Evolutionary conservation across 2,329 filamentous ascomycete species (phyloP).

Genomic region (Aspergillus nomiae): DNA sequence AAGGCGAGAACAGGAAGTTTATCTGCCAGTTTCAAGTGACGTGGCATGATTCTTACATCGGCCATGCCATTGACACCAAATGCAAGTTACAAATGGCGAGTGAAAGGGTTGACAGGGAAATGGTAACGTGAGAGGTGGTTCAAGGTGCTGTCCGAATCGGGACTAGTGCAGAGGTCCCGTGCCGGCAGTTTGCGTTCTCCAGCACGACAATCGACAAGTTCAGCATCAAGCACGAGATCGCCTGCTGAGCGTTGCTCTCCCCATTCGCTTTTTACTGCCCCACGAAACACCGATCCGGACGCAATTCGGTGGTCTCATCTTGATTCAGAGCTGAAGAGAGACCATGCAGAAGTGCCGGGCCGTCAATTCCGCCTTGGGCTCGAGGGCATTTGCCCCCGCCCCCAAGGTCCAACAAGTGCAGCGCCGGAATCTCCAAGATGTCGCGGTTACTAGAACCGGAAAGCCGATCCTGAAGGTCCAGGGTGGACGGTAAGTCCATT

Average conservation of each 20-base stretch:
- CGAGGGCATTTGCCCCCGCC: constrained; percentile 39
- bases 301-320: constrained; percentile 29
- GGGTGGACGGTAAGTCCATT: constrained; percentile 73
- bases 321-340: constrained; percentile 32
- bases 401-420: constrained; percentile 44
- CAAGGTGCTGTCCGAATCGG: constrained; percentile 26
- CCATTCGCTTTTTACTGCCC: constrained; percentile 26
- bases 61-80: neutral
- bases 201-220: constrained; percentile 23
- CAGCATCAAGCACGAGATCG: constrained; percentile 25
- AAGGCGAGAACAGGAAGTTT: neutral
- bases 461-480: constrained; percentile 89
- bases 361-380: constrained; percentile 44
- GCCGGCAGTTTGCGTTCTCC: constrained; percentile 24
- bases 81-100: neutral
- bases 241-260: constrained; percentile 32
- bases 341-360: constrained; percentile 50
- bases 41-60: too few species aligned
- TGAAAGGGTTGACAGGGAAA: neutral
- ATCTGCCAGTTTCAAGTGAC: neutral
- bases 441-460: constrained; percentile 91
- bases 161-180: constrained; percentile 38
- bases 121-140: neutral
- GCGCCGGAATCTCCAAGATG: constrained; percentile 68
- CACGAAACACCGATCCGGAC: constrained; percentile 22